These are phyloP conservation scores for Spongospora subterranea DNA, from an alignment of 208 protist species.

Conservation along the genomic window DNA sequence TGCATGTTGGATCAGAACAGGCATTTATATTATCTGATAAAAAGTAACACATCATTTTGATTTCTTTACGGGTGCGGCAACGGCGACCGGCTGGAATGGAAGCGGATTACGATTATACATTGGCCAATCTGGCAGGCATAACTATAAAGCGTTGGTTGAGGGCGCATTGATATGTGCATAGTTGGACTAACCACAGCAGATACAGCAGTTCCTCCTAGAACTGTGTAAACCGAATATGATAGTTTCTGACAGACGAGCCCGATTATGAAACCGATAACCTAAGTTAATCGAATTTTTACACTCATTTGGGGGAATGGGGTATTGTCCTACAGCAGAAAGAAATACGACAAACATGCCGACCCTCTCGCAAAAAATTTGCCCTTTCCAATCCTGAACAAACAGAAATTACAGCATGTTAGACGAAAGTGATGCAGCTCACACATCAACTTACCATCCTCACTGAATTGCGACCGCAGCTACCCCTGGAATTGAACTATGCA, in stretches of 20 bases:
- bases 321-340: neutral
- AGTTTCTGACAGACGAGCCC: conserved; percentile 1
- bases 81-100: conserved; percentile 13
- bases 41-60: no score
- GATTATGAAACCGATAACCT: conserved; percentile 23
- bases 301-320: neutral
- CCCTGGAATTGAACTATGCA: no score
- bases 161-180: neutral
- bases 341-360: neutral
- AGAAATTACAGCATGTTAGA: no score
- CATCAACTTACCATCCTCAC: no score
- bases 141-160: neutral
- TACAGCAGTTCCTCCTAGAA: conserved; percentile 11
- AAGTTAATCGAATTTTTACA: neutral
- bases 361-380: conserved; percentile 23
- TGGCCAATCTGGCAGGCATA: conserved; percentile 40
- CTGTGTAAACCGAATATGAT: conserved; percentile 27
- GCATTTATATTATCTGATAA: no score
- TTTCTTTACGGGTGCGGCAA: no score
- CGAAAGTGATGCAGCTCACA: no score
- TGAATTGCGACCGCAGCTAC: no score
- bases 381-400: conserved; percentile 42
- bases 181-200: neutral
- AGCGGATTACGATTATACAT: conserved; percentile 41
- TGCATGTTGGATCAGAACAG: no score